Evolutionary conservation across 148 eudicot genomes (phyloP).

Genomic region (Diospyros lotus): DNA sequence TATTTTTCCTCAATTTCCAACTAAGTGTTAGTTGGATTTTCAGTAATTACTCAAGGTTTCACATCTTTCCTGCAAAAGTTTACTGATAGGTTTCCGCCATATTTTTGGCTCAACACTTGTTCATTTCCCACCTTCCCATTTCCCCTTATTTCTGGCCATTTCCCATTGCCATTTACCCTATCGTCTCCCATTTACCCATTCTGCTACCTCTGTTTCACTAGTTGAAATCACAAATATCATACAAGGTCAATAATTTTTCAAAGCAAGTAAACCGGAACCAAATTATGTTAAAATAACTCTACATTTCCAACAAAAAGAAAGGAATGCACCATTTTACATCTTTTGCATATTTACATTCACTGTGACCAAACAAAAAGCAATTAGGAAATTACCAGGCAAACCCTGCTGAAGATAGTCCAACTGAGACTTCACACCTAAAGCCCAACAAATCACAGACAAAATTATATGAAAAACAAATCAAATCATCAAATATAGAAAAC

Average conservation of each 20-base stretch:
- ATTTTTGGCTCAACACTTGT: too few relatives aligned
- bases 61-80: too few relatives aligned
- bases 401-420: conserved; percentile 88
- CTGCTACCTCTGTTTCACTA: too few relatives aligned
- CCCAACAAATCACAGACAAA: not conserved
- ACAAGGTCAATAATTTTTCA: not conserved
- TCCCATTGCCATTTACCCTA: too few relatives aligned
- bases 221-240: too few relatives aligned
- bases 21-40: too few relatives aligned
- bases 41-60: too few relatives aligned
- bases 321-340: not conserved
- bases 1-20: too few relatives aligned
- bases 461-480: conserved; percentile 9
- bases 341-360: not conserved
- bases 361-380: not conserved
- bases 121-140: too few relatives aligned
- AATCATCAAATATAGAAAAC: conserved; percentile 1
- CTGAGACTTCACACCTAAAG: conserved; percentile 75
- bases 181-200: too few relatives aligned
- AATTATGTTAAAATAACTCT: not conserved
- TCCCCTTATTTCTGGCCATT: too few relatives aligned
- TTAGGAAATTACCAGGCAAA: conserved; percentile 58
- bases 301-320: not conserved
- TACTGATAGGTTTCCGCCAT: too few relatives aligned
- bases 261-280: not conserved